Evolutionary conservation across 2,329 filamentous ascomycete species (phyloP).

Genomic region (Fusarium burgessii): DNA sequence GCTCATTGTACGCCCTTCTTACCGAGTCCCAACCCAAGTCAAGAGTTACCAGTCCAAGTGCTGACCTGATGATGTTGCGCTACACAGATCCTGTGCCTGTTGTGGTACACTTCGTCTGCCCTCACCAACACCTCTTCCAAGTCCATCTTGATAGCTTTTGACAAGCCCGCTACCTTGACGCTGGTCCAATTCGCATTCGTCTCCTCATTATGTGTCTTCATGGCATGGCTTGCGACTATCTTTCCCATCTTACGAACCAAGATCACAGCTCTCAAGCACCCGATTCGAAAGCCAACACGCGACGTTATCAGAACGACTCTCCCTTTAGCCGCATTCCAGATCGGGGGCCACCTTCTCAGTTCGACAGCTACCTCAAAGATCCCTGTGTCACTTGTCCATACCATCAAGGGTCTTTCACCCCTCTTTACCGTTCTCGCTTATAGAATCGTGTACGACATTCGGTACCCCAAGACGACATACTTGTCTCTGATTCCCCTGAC

Average conservation of each 20-base stretch:
- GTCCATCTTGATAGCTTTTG: slow-evolving; percentile 91
- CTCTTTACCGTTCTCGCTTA: slow-evolving; percentile 96
- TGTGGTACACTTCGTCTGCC: slow-evolving; percentile 97
- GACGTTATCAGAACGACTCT: slow-evolving; percentile 89
- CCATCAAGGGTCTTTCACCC: slow-evolving; percentile 96
- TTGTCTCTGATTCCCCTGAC: slow-evolving; percentile 91
- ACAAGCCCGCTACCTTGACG: slow-evolving; percentile 91
- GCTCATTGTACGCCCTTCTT: slow-evolving; percentile 74
- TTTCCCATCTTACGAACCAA: slow-evolving; percentile 77
- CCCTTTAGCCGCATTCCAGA: slow-evolving; percentile 92
- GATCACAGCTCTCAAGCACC: slow-evolving; percentile 84
- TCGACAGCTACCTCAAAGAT: slow-evolving; percentile 95
- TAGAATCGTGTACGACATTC: slow-evolving; percentile 87
- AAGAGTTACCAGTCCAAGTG: slow-evolving; percentile 23
- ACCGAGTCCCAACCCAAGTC: slow-evolving; percentile 15
- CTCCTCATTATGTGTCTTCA: slow-evolving; percentile 84
- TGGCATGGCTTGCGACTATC: slow-evolving; percentile 78
- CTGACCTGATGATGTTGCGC: slow-evolving; percentile 47
- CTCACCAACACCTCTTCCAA: slow-evolving; percentile 98
- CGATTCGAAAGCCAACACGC: slow-evolving; percentile 82
- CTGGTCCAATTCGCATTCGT: slow-evolving; percentile 95
- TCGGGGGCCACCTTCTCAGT: slow-evolving; percentile 92
- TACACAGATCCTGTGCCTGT: slow-evolving; percentile 79
- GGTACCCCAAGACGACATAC: slow-evolving; percentile 88
- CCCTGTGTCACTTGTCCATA: slow-evolving; percentile 96